Conservation (phyloP, 805 yeast species). For the Grigorovia humatica region DNA sequence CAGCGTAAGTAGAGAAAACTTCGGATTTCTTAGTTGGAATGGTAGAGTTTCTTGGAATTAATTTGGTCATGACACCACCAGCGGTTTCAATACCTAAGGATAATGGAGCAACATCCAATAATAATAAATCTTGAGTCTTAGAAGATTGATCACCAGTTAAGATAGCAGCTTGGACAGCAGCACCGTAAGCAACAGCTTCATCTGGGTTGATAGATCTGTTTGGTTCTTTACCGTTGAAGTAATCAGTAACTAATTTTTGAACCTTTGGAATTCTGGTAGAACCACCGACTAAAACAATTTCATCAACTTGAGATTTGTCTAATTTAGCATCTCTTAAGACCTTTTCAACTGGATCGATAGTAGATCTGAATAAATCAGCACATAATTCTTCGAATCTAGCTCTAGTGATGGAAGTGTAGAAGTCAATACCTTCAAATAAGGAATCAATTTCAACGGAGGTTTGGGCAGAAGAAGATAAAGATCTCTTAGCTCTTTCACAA, state of each 20-base stretch:
- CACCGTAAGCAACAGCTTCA: conserved; percentile 99
- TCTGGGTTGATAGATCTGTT: conserved; percentile 97
- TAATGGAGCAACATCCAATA: conserved; percentile 97
- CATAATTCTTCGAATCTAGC: conserved; percentile 98
- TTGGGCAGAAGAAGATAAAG: conserved; percentile 93
- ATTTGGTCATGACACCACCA: conserved; percentile 99
- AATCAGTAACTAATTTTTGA: conserved; percentile 93
- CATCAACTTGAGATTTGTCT: conserved; percentile 86
- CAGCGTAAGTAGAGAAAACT: conserved; percentile 95
- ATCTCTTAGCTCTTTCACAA: conserved; percentile 98
- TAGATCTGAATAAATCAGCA: conserved; percentile 91
- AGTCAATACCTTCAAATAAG: conserved; percentile 90
- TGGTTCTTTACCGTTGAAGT: conserved; percentile 98
- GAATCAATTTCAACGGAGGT: conserved; percentile 96
- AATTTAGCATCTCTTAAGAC: conserved; percentile 89
- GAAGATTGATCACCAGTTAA: conserved; percentile 95
- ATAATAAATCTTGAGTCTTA: conserved; percentile 92
- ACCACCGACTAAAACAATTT: conserved; percentile 96
- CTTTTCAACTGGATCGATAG: conserved; percentile 92
- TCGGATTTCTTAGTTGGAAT: conserved; percentile 98
- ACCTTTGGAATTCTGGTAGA: conserved; percentile 98
- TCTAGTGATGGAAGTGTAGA: conserved; percentile 95
- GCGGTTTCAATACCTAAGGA: conserved; percentile 99
- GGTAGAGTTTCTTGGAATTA: conserved; percentile 97
- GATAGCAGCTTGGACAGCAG: conserved; percentile 97